Base-by-base conservation (phyloP, 225 moss, liverwort and hornwort species). In the Marchantia paleacea region DNA sequence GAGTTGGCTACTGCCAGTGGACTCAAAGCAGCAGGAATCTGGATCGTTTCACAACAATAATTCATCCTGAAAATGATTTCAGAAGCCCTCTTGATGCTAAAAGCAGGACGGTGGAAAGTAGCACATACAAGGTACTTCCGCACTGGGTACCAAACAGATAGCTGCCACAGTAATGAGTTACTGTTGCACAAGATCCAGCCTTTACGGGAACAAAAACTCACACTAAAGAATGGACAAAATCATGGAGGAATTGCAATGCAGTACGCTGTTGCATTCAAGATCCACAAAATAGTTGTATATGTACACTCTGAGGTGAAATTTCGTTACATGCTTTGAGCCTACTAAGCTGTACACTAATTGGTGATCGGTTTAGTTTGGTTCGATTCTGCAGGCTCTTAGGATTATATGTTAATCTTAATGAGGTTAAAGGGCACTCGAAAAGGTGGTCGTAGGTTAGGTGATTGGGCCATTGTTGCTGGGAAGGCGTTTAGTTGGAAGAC, bases 201-300 rank as follows among this genome's bases (percentile, higher is more conserved):
- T 62, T 62, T 24, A 68, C 10, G 25, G 30, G 22, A 19, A 66
- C 25, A 66, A 30, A 29, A 68, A 24, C 11, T 4, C 11, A 31
- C 68, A 31, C 30, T 68, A 15, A 68, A 68, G 68, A 68, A 68
- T 31, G 68, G 8, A 68, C 30, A 31, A 31, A 68, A 39, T 31
- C 10, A 68, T 30, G 15, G 68, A 30, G 30, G 13, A 68, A 29
- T 31, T 70, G 47, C 69, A 49, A 49, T 70, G 69, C 66, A 70
- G 26, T 48, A 70, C 39, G 1, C 12, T 49, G 52, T 57, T 75
- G 75, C 57, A 75, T 55, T 75, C 75, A 75, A 75, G 28, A 58
- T 75, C 75, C 75, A 75, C 57, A 58, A 75, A 73, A 75, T 31
- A 75, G 75, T 75, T 24, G 75, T 75, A 57, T 75, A 75, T 75